Percentiles rank a stretch among this genome's conserved stretches.
phyloP scores from a whole-genome alignment of 129 eudicot genomes.

The Flaveria trinervia region DNA sequence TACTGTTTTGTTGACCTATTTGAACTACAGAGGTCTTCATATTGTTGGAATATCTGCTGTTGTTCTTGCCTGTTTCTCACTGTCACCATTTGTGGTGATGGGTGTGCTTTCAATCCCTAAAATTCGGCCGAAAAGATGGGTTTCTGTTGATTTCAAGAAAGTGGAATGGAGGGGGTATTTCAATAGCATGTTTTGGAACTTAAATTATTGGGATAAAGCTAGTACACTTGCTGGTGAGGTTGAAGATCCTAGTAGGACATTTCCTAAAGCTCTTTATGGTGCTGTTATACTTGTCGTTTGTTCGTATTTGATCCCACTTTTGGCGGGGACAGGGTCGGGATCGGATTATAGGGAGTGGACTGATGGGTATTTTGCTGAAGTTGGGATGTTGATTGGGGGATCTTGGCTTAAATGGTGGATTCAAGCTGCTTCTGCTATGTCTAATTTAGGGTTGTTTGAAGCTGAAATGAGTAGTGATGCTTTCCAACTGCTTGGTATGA shows the following conservation, averaged over 20 bases:
- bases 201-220: slow-evolving; percentile 92
- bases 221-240: slow-evolving; percentile 93
- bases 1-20: slow-evolving; percentile 65
- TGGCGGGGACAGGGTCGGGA: slow-evolving; percentile 81
- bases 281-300: slow-evolving; percentile 69
- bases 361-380: slow-evolving; percentile 94
- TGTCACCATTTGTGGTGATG: slow-evolving; percentile 76
- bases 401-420: slow-evolving; percentile 97
- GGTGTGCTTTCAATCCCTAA: slow-evolving; percentile 65
- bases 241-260: slow-evolving; percentile 66
- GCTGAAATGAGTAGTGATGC: slow-evolving; percentile 96
- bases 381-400: slow-evolving; percentile 89
- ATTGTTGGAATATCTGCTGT: slow-evolving; percentile 83
- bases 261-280: slow-evolving; percentile 79
- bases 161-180: slow-evolving; percentile 87
- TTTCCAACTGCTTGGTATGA: slow-evolving; percentile 92
- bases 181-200: slow-evolving; percentile 88
- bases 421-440: slow-evolving; percentile 89
- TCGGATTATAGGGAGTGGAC: slow-evolving; percentile 65
- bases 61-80: slow-evolving; percentile 74
- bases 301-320: slow-evolving; percentile 80
- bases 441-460: slow-evolving; percentile 86
- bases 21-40: slow-evolving; percentile 81
- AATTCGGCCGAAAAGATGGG: slow-evolving; percentile 62
- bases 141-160: slow-evolving; percentile 52